Evolutionary conservation across 2,329 filamentous ascomycete species (phyloP), one percentile per base, ranked within the genome.

Genomic region (Metarhizium humberi): DNA sequence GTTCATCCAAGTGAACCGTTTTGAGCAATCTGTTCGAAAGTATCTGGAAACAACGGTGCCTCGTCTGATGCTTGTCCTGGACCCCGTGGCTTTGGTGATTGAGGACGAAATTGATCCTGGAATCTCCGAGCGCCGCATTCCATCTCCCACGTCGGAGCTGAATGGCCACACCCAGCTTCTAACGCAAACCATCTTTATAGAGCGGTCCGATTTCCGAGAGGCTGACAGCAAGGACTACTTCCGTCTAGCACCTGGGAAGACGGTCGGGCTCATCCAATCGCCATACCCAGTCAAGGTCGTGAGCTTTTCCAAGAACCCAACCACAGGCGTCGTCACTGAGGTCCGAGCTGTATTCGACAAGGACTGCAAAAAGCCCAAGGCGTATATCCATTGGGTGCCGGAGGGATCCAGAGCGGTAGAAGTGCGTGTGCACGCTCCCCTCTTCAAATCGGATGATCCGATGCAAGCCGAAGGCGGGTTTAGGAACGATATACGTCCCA

Each of bases 21-120:
- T 96, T 59, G 92, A 96, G 65, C 85, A 92, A 66, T 85, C 84
- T 0, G 84, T 96, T 57, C 85, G 92, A 25, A 85, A 85, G 60
- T 95, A 96, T 67, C 84, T 97, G 11, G 92, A 96, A 69, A 82
- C 81, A 50, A 91, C 89, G 0, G 91, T 96, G 0, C 92, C 92
- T 2, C 85, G 92, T 30, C 78, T 96, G 13, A 94, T 95, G 87
- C 78, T 96, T 30, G 84, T 97, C 2, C 79, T 96, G 18, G 90
- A 96, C 61, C 92, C 92, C 0, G 75, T 96, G 48, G 85, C 84
- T 40, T 84, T 96, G 11, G 76, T 89, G 36, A 90, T 96, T 57
- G 87, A 94, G 61, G 88, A 92, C 63, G 77, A 11, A 11, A 36
- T 36, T 18, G 48, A 50, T 18, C 3, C 87, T 52, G 81, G 88